Base-by-base conservation (phyloP, 257 asterid genomes). In the Penstemon davidsonii region DNA sequence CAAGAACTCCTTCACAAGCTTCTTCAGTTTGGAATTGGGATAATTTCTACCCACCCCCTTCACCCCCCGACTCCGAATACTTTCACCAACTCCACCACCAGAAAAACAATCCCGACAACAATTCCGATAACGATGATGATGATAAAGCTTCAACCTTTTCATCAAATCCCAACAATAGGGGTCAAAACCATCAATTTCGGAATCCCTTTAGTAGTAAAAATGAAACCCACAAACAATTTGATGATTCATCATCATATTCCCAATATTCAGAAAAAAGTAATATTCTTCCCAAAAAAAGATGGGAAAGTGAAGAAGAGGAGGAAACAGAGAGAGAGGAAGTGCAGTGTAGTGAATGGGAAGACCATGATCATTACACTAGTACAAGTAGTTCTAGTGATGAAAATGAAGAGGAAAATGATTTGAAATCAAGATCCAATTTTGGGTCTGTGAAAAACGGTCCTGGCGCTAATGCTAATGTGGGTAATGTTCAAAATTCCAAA, bases 11-110 rank as follows among this genome's bases (percentile, higher is more conserved):
- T 19, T 94, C 99, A 1, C 99, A 94, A 58, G 62, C 95, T 18
- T 94, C 97, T 8, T 88, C 97, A 3, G 95, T 87, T 0, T 94
- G 99, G 99, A 91, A 94, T 64, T 94, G 99, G 99, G 99, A 94
- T 53, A 85, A 86, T 62, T 91, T 94, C 76, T 82, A 86, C 64
- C 97, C 99, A 6, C 96, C 99, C 7, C 97, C 99, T 0, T 87
- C 99, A 4, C 99, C 99, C 9, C 99, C 99, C 0, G 78, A 60
- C 41, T 91, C 97, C 33, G 99, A 87, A 41, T 91, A 84, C 65
- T 94, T 88, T 74, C 85, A 85, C 38, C 88, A 86, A 6, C 69
- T 81, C 71, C 86, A 79, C 6, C 70, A 47, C 66, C 69, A 75
- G 69, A 80, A 78, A 46, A 71, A 67, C 68, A 53, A 73, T 9